Evolutionary conservation across 495 filamentous ascomycete species (phyloP).

Genomic region (Penicillium ucsense): DNA sequence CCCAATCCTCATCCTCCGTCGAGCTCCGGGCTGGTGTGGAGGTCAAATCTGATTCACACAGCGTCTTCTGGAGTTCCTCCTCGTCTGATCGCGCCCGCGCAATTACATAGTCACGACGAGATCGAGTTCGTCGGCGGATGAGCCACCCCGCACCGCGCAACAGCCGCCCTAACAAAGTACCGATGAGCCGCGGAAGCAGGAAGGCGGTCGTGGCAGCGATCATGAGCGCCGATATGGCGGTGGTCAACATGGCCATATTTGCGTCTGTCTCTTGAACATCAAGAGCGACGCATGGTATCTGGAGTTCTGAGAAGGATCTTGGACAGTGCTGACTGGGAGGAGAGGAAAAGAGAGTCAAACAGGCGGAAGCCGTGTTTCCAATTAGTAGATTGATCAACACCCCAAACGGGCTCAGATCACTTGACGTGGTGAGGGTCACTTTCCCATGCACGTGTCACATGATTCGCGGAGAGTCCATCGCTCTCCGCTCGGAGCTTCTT

Average conservation of each 20-base stretch:
- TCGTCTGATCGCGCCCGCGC: conserved; percentile 51
- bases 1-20: conserved; percentile 61
- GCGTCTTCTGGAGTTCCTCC: conserved; percentile 34
- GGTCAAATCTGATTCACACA: conserved; percentile 10
- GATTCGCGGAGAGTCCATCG: conserved; percentile 2
- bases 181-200: conserved; percentile 28
- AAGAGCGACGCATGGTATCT: conserved; percentile 13
- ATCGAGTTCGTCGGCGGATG: conserved; percentile 55
- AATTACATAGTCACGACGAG: conserved; percentile 52
- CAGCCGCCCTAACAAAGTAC: conserved; percentile 25
- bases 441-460: conserved; percentile 17
- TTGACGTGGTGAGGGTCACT: conserved; percentile 19
- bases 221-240: conserved; percentile 23
- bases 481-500: conserved; percentile 6
- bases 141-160: conserved; percentile 51
- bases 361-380: neutral
- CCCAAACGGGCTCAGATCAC: conserved; percentile 4
- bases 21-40: neutral
- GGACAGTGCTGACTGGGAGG: neutral
- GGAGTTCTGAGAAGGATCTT: neutral
- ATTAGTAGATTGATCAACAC: conserved; percentile 1
- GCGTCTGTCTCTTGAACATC: conserved; percentile 5
- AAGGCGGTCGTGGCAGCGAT: conserved; percentile 26
- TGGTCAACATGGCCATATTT: conserved; percentile 31
- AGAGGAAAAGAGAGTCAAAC: neutral